Base-by-base conservation (phyloP, 75 land plant genomes). In the Sequoiadendron giganteum region DNA sequence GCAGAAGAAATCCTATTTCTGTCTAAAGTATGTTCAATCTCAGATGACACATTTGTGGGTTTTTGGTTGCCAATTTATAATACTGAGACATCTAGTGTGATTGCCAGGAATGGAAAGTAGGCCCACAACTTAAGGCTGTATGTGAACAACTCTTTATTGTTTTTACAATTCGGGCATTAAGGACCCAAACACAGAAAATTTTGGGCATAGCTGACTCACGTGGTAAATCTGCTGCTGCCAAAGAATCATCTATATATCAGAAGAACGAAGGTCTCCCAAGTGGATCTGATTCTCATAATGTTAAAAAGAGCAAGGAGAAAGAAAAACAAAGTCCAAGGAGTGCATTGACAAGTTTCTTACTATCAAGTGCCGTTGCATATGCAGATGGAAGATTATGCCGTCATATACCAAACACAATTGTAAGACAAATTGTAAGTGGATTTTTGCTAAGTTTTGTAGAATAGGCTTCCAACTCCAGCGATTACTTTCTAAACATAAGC, bases 101-200 rank as follows among this genome's bases (percentile, higher is more conserved):
- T 61, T 42, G 55, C 28, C 93, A 96, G 99, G 99, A 95, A 47
- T 94, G 95, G 95, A 90, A 88, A 85, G 38, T 97, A 45, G 96
- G 95, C 55, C 95, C 99, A 16, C 94, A 95, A 15, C 79, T 96
- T 32, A 78, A 95, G 58, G 95, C 99, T 52, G 83, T 97, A 39
- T 93, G 93, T 52, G 99, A 97, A 83, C 99, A 97, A 87, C 94
- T 97, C 6, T 93, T 97, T 68, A 98, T 97, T 84, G 93, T 97
- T 73, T 96, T 97, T 86, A 90, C 95, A 19, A 95, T 97, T 72
- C 95, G 95, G 38, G 85, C 91, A 49, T 89, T 97, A 87, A 86
- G 97, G 39, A 92, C 89, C 85, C 91, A 93, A 86, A 88, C 97
- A 55, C 54, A 78, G 28, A 87, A 89, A 40, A 10, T 88, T 47